Evolutionary conservation across 1,284 basidiomycete species (phyloP).

Genomic region (Coniophora puteana): DNA sequence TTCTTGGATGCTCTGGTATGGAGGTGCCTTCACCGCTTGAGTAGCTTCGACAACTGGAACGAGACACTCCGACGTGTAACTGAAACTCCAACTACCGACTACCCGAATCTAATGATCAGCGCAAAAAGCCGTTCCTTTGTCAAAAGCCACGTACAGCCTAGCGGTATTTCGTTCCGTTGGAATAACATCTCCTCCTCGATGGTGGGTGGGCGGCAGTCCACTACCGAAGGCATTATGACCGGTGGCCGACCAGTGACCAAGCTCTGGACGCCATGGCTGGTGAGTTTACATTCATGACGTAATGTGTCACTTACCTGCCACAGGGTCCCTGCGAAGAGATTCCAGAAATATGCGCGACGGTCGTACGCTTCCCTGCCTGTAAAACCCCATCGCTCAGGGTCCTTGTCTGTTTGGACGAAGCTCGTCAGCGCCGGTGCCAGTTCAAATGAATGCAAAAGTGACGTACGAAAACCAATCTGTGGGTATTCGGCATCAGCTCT

Average conservation of each 20-base stretch:
- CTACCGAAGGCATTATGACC: conserved; percentile 33
- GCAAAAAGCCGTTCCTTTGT: neutral
- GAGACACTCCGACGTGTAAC: conserved; percentile 36
- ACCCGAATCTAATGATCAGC: conserved; percentile 7
- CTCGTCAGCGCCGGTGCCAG: conserved; percentile 6
- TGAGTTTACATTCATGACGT: conserved; percentile 5
- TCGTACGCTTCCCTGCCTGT: conserved; percentile 47
- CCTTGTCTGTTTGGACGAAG: conserved; percentile 36
- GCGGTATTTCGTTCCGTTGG: conserved; percentile 37
- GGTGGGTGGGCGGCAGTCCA: conserved; percentile 42
- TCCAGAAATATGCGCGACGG: conserved; percentile 53
- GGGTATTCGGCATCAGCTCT: conserved; percentile 2
- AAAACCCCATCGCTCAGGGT: conserved; percentile 51
- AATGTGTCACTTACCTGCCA: conserved; percentile 37
- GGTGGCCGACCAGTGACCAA: conserved; percentile 49
- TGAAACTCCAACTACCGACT: conserved; percentile 48
- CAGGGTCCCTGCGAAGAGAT: conserved; percentile 38
- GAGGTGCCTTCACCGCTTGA: conserved; percentile 37
- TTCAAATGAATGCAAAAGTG: conserved; percentile 1
- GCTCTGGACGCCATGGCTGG: conserved; percentile 33
- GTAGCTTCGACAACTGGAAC: conserved; percentile 39
- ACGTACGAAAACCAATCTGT: conserved; percentile 48
- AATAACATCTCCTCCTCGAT: conserved; percentile 39
- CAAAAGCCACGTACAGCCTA: conserved; percentile 37
- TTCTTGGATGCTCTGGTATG: conserved; percentile 40